phyloP scores from a whole-genome alignment of 306 rosid species.

The Notholithocarpus densiflorus region DNA sequence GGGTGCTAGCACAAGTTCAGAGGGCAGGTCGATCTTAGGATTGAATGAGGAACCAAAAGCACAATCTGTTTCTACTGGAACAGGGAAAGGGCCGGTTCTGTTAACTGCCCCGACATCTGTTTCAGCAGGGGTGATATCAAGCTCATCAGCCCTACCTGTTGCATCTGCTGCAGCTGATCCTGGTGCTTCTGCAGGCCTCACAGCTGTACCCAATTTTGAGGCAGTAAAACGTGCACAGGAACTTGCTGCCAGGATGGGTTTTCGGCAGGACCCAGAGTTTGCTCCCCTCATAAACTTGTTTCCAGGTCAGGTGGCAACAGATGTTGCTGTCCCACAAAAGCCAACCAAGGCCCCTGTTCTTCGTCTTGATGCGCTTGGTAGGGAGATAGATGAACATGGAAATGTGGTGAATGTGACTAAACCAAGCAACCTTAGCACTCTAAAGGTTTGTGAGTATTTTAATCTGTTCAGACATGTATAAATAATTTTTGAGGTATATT shows the following conservation, averaged over 20 bases:
- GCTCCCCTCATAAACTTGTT: conserved; percentile 85
- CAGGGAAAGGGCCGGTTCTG: not conserved
- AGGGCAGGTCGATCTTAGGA: conserved; percentile 40
- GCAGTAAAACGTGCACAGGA: conserved; percentile 96
- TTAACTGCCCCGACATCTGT: conserved; percentile 29
- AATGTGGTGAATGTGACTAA: conserved; percentile 70
- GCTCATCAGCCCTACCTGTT: conserved; percentile 40
- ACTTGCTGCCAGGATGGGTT: conserved; percentile 94
- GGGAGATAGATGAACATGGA: conserved; percentile 96
- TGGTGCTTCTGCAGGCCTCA: conserved; percentile 36
- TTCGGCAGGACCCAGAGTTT: conserved; percentile 93
- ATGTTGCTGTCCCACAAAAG: conserved; percentile 61
- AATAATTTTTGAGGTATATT: not conserved
- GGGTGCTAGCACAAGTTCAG: conserved; percentile 43
- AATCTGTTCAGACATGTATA: conserved; percentile 5
- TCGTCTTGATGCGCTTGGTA: conserved; percentile 94
- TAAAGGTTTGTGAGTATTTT: conserved; percentile 60
- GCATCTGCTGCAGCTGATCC: conserved; percentile 26
- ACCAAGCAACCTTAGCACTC: conserved; percentile 86
- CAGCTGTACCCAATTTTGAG: conserved; percentile 50
- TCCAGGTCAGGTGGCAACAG: conserved; percentile 72
- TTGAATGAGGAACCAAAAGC: conserved; percentile 39
- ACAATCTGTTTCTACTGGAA: conserved; percentile 32
- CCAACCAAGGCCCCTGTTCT: conserved; percentile 91
- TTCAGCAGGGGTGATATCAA: conserved; percentile 34